phyloP scores from a whole-genome alignment of 345 rosid species.

The Melastoma malabathricum region DNA sequence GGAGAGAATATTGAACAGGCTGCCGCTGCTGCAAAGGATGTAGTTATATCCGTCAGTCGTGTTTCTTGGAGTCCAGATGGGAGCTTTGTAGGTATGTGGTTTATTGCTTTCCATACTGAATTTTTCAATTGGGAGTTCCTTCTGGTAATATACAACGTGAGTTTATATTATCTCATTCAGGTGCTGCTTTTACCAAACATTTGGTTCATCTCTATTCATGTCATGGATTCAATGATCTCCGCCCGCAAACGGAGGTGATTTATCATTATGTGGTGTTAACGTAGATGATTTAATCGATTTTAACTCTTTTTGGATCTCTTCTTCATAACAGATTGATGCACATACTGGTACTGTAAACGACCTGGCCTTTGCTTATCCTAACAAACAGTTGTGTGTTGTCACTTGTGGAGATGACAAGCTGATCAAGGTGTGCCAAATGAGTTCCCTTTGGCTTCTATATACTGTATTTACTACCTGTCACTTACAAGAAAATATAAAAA shows the following conservation, averaged over 20 bases:
- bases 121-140: slow-evolving; percentile 1
- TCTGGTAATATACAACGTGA: no score
- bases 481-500: background rate
- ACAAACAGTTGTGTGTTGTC: slow-evolving; percentile 35
- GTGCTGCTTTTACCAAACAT: slow-evolving; percentile 22
- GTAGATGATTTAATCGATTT: background rate
- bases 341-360: slow-evolving; percentile 54
- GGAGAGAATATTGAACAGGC: slow-evolving; percentile 17
- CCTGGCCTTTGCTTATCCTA: slow-evolving; percentile 45
- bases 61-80: slow-evolving; percentile 70
- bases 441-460: slow-evolving; percentile 1
- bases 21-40: slow-evolving; percentile 26
- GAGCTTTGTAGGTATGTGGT: slow-evolving; percentile 25
- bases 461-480: background rate
- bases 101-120: background rate
- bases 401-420: slow-evolving; percentile 62
- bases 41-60: slow-evolving; percentile 35
- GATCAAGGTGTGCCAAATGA: slow-evolving; percentile 28
- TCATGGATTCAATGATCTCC: slow-evolving; percentile 15
- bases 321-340: slow-evolving; percentile 41
- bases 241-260: slow-evolving; percentile 19
- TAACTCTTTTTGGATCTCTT: background rate
- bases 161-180: slow-evolving; percentile 4
- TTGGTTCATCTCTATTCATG: slow-evolving; percentile 18
- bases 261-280: background rate